phyloP scores from a whole-genome alignment of 106 monocot species.

The Agapanthus africanus region DNA sequence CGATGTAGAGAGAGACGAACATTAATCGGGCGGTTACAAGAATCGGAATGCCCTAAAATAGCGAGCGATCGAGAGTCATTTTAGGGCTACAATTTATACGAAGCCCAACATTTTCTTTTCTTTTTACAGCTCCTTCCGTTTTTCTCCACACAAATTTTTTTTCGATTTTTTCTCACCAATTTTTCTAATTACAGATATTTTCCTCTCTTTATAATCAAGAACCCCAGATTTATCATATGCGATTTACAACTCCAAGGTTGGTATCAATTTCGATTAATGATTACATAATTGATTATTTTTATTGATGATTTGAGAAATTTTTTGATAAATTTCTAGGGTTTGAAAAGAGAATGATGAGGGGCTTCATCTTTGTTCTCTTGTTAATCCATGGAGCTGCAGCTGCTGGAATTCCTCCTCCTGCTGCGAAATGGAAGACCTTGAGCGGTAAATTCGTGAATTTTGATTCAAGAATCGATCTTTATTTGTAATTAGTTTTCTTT shows the following conservation, averaged over 20 bases:
- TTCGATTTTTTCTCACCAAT: neutral
- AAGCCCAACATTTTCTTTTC: neutral
- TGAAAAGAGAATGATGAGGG: constrained; percentile 18
- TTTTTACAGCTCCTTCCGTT: neutral
- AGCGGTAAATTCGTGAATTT: constrained; percentile 6
- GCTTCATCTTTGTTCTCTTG: constrained; percentile 17
- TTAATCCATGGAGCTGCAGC: constrained; percentile 27
- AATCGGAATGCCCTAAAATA: neutral
- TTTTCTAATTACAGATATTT: constrained; percentile 1
- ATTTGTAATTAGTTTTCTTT: neutral
- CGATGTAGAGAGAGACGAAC: too few species aligned
- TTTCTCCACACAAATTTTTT: neutral
- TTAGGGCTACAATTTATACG: neutral
- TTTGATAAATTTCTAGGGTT: neutral
- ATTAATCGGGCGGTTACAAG: constrained; percentile 1
- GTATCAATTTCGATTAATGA: neutral
- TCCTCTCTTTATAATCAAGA: neutral
- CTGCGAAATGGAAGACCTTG: constrained; percentile 26
- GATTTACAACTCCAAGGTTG: constrained; percentile 1
- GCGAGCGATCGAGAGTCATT: neutral
- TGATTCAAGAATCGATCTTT: neutral
- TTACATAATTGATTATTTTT: neutral
- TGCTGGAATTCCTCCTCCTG: neutral
- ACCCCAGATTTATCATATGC: neutral
- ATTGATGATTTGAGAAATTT: too few species aligned